Base-by-base conservation (phyloP, 495 filamentous ascomycete genomes). In the Penicillium paxilli region DNA sequence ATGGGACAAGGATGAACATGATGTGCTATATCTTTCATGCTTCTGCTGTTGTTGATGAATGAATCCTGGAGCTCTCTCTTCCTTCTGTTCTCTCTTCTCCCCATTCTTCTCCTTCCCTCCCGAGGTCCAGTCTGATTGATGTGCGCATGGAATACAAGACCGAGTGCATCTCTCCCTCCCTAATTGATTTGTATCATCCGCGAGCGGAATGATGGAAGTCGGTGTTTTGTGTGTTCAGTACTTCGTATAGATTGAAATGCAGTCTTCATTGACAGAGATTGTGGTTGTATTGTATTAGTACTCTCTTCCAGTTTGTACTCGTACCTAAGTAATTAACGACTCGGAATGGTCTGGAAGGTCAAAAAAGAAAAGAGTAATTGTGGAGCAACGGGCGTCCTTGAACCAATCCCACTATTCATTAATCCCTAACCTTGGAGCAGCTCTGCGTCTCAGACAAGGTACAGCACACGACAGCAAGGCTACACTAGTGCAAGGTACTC, bases 241-340 rank as follows among this genome's bases (percentile, higher is more conserved):
- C 49, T 30, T 32, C 40, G 44, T 48, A 59, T 65, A 65, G 62
- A 65, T 57, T 62, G 59, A 59, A 64, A 54, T 65, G 49, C 52
- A 57, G 59, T 62, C 59, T 62, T 62, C 55, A 51, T 62, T 62
- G 59, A 65, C 59, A 51, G 20, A 37, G n/a, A n/a, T n/a, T n/a
- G n/a, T n/a, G n/a, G n/a, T n/a, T n/a, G n/a, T n/a, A n/a, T n/a
- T n/a, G n/a, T n/a, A n/a, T n/a, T n/a, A n/a, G n/a, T n/a, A n/a
- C n/a, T 44, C 17, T 6, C 22, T 45, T 5, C 10, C 14, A 21
- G 12, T 51, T 16, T 32, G 30, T 32, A 32, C 14, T 9, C 14
- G 30, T 12, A 32, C n/a, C 30, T 1, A 14, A 4, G n/a, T 32
- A 28, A n/a, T n/a, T n/a, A n/a, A n/a, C n/a, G n/a, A n/a, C n/a